These are phyloP conservation scores for Cordyceps militaris DNA, from an alignment of 2,329 filamentous ascomycete genomes.

Conservation along the genomic window DNA sequence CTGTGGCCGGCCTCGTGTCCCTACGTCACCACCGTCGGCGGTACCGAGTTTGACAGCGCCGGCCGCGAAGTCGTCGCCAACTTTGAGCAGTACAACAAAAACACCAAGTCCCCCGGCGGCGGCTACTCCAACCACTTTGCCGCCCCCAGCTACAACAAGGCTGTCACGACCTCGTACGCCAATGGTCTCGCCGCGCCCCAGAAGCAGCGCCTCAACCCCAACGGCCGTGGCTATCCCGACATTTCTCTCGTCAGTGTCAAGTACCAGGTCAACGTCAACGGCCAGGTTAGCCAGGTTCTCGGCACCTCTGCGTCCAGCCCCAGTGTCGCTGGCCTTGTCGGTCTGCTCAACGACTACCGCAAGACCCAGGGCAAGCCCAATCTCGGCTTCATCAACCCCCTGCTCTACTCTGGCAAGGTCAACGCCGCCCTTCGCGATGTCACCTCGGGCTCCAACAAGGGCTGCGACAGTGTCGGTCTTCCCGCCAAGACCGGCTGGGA, in stretches of 20 bases:
- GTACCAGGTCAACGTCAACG: slow-evolving; percentile 1
- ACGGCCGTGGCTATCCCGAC: slow-evolving; percentile 10
- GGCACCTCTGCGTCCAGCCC: slow-evolving; percentile 12
- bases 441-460: slow-evolving; percentile 11
- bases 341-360: slow-evolving; percentile 13
- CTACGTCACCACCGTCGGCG: slow-evolving; percentile 44
- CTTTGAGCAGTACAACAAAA: slow-evolving; percentile 3
- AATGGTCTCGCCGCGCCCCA: not conserved
- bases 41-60: slow-evolving; percentile 26
- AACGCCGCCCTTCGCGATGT: slow-evolving; percentile 13
- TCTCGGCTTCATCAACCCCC: slow-evolving; percentile 13
- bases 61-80: slow-evolving; percentile 9
- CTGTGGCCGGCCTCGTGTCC: slow-evolving; percentile 36
- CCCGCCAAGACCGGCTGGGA: slow-evolving; percentile 12
- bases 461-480: slow-evolving; percentile 10
- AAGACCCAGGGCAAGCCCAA: slow-evolving; percentile 4
- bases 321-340: slow-evolving; percentile 1
- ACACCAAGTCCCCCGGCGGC: slow-evolving; percentile 2
- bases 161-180: slow-evolving; percentile 1
- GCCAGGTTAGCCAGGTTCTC: not conserved
- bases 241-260: slow-evolving; percentile 8
- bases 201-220: not conserved
- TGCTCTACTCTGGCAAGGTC: slow-evolving; percentile 15
- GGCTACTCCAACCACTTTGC: slow-evolving; percentile 11
- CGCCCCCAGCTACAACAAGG: slow-evolving; percentile 7